Percentiles rank a stretch among this genome's conserved stretches.
These are phyloP conservation scores for Lycium barbarum DNA, from an alignment of 257 asterid genomes.

Conservation along the genomic window DNA sequence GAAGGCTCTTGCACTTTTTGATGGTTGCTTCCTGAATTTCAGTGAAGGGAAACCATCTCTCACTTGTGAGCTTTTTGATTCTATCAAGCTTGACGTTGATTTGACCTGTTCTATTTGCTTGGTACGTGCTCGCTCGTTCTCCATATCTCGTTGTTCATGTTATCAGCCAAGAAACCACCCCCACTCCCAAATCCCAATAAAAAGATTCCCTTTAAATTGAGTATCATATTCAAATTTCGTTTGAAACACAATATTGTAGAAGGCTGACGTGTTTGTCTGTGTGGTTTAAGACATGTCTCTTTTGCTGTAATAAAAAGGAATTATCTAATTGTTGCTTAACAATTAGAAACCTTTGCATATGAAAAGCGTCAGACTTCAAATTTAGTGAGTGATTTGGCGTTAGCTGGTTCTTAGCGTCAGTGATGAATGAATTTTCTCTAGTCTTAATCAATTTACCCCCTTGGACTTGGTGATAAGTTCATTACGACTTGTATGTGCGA, in stretches of 20 bases:
- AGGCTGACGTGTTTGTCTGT: background rate
- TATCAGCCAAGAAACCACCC: background rate
- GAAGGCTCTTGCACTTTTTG: slow-evolving; percentile 56
- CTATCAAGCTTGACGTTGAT: slow-evolving; percentile 79
- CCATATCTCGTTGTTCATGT: background rate
- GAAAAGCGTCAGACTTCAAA: background rate
- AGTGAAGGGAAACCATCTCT: slow-evolving; percentile 75
- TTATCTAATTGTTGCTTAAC: background rate
- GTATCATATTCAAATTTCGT: background rate
- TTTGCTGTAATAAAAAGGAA: background rate
- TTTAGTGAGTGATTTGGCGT: background rate
- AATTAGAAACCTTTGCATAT: background rate
- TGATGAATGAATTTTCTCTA: background rate
- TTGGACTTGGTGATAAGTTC: background rate
- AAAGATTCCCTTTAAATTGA: background rate
- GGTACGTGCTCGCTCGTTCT: slow-evolving; percentile 56
- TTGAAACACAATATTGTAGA: background rate
- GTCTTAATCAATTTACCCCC: background rate
- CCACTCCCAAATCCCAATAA: background rate
- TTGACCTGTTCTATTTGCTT: slow-evolving; percentile 93
- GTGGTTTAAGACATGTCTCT: background rate
- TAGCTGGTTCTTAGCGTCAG: background rate
- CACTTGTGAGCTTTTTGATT: slow-evolving; percentile 74
- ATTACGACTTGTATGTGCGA: background rate
- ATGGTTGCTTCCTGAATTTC: slow-evolving; percentile 62